phyloP scores from a whole-genome alignment of 768 basidiomycete species.

The Rhizopogon rudus region DNA sequence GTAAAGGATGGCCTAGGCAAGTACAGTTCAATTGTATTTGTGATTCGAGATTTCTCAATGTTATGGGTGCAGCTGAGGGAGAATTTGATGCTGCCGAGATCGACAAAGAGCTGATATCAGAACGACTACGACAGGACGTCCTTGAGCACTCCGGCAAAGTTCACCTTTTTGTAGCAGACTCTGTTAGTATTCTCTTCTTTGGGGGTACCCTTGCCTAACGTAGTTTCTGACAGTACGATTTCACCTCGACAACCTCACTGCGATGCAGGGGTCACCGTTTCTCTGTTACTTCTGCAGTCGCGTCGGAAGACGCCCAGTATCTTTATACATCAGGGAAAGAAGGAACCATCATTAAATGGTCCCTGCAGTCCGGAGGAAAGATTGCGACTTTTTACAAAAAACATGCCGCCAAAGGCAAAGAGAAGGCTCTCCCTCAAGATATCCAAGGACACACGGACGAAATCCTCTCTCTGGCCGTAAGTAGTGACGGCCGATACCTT shows the following conservation, averaged over 20 bases:
- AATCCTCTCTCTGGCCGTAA: slow-evolving; percentile 78
- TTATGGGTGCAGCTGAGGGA: slow-evolving; percentile 55
- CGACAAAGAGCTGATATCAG: slow-evolving; percentile 87
- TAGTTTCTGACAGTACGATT: slow-evolving; percentile 45
- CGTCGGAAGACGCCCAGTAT: slow-evolving; percentile 63
- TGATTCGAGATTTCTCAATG: background rate
- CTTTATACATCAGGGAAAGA: slow-evolving; percentile 93
- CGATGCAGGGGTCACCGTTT: slow-evolving; percentile 71
- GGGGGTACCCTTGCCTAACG: background rate
- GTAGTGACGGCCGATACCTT: slow-evolving; percentile 78
- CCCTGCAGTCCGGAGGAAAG: slow-evolving; percentile 60
- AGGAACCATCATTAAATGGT: slow-evolving; percentile 85
- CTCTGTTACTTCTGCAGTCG: slow-evolving; percentile 77
- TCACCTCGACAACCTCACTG: slow-evolving; percentile 38
- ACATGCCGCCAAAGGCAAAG: slow-evolving; percentile 55
- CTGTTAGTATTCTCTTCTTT: slow-evolving; percentile 36
- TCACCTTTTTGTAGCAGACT: slow-evolving; percentile 74
- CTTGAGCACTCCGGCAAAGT: slow-evolving; percentile 85
- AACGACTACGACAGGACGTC: slow-evolving; percentile 89
- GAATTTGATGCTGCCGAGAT: slow-evolving; percentile 96
- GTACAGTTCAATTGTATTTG: slow-evolving; percentile 12
- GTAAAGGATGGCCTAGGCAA: slow-evolving; percentile 72
- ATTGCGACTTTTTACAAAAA: slow-evolving; percentile 56
- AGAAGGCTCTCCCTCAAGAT: slow-evolving; percentile 42
- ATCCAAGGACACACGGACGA: slow-evolving; percentile 82